Conservation (phyloP, 371 early-diverging fungal species). For the Blakeslea trispora region DNA sequence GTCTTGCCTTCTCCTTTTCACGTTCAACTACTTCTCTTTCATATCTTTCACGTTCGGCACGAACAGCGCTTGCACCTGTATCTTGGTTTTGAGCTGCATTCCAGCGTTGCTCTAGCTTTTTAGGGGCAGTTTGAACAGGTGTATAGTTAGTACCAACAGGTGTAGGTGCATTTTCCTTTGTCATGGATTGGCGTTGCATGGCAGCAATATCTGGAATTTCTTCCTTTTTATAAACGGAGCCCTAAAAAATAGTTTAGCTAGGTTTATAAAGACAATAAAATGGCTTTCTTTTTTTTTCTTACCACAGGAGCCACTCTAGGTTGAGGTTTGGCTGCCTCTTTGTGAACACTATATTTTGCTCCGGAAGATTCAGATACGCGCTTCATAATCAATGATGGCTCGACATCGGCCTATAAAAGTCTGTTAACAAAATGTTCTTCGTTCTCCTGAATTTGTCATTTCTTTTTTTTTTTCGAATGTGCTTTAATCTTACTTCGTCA, state of each 20-base stretch:
- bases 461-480: neutral
- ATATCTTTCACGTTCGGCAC: conserved; percentile 51
- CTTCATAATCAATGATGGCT: conserved; percentile 82
- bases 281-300: conserved; percentile 20
- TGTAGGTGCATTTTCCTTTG: conserved; percentile 54
- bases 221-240: conserved; percentile 65
- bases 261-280: too few relatives aligned
- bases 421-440: neutral
- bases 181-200: conserved; percentile 62
- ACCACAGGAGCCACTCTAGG: conserved; percentile 54
- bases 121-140: conserved; percentile 49
- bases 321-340: conserved; percentile 50
- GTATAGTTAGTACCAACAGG: conserved; percentile 49
- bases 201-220: conserved; percentile 67
- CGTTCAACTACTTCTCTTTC: conserved; percentile 59
- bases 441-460: too few relatives aligned
- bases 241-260: conserved; percentile 33
- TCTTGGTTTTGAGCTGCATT: conserved; percentile 26
- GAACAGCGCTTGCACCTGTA: conserved; percentile 39
- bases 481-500: conserved; percentile 49
- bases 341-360: conserved; percentile 86
- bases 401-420: conserved; percentile 72
- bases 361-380: conserved; percentile 84
- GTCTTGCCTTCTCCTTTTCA: conserved; percentile 38
- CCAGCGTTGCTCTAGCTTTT: conserved; percentile 47